A percentile compares a stretch with the other conserved stretches of the same genome.
phyloP scores from a whole-genome alignment of 2,329 filamentous ascomycete species.

The Corniculantispora saksenae region DNA sequence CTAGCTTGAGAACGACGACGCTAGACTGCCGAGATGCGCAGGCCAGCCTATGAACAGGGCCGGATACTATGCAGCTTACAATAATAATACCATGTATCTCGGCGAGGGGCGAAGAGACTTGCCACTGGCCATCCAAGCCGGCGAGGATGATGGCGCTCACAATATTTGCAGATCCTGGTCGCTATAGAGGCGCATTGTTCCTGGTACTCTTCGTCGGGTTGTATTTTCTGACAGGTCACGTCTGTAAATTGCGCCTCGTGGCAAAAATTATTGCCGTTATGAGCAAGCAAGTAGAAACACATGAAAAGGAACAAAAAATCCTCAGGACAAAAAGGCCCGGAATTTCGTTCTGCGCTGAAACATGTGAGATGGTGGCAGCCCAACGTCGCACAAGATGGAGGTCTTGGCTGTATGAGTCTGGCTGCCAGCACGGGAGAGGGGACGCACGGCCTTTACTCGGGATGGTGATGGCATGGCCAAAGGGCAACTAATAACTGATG shows the following conservation, averaged over 20 bases:
- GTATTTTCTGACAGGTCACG: conserved; percentile 15
- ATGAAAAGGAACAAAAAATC: too few relatives aligned
- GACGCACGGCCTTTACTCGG: conserved; percentile 12
- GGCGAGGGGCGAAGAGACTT: conserved; percentile 1
- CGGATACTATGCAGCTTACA: not conserved
- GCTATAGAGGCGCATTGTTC: not conserved
- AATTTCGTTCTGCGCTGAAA: not conserved
- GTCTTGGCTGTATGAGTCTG: not conserved
- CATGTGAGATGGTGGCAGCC: not conserved
- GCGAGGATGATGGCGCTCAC: not conserved
- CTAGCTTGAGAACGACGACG: not conserved
- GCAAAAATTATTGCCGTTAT: not conserved
- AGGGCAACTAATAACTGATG: too few relatives aligned
- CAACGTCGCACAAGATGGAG: conserved; percentile 4
- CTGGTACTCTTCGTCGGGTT: not conserved
- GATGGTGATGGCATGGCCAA: not conserved
- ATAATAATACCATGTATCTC: not conserved
- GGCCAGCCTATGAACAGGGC: not conserved
- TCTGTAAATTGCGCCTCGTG: not conserved
- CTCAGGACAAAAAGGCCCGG: not conserved
- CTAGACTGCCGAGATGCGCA: not conserved
- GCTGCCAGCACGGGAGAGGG: not conserved
- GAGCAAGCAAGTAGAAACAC: not conserved
- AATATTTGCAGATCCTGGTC: not conserved
- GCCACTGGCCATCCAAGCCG: not conserved